These are phyloP conservation scores for Venturia asperata DNA, from an alignment of 2,329 filamentous ascomycete genomes.

Conservation along the genomic window DNA sequence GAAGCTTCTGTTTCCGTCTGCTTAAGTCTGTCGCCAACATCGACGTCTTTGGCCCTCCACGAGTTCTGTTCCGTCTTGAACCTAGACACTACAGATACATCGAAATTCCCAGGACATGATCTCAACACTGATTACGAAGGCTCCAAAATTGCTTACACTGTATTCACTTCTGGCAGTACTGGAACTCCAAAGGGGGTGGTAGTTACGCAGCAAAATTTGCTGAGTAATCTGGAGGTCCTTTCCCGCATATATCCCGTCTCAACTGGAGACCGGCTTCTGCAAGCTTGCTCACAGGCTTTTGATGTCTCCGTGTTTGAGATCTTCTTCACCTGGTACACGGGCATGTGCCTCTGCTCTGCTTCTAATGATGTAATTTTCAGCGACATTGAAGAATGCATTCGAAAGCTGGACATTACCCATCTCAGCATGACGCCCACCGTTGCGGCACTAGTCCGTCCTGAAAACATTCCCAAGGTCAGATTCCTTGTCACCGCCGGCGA, in stretches of 20 bases:
- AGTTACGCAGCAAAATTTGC: constrained; percentile 67
- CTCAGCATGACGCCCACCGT: constrained; percentile 82
- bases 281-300: constrained; percentile 78
- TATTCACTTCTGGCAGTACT: constrained; percentile 80
- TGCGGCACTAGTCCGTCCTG: constrained; percentile 63
- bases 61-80: constrained; percentile 25
- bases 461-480: constrained; percentile 60
- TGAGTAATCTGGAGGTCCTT: constrained; percentile 66
- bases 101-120: constrained; percentile 33
- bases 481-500: constrained; percentile 80
- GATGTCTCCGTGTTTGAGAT: constrained; percentile 87
- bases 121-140: constrained; percentile 35
- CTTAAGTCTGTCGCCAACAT: constrained; percentile 32
- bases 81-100: constrained; percentile 28
- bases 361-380: constrained; percentile 66
- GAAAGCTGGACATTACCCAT: constrained; percentile 61
- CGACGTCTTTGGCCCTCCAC: constrained; percentile 19
- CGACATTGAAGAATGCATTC: constrained; percentile 63
- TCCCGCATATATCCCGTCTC: constrained; percentile 57
- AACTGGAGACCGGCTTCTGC: constrained; percentile 56
- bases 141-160: constrained; percentile 61
- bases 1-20: constrained; percentile 50
- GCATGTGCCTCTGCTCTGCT: constrained; percentile 71
- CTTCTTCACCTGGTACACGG: constrained; percentile 72
- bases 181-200: constrained; percentile 73